Conservation (phyloP, 176 grass and related monocot genomes). For the Zea mays region Zm-B73-REFERENCE-NAM-5.0 NC_050100.1:61276001-61276500, state of each 20-base stretch:
- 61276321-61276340: slow-evolving; percentile 29
- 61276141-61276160: background rate
- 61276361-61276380: slow-evolving; percentile 34
- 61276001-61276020: slow-evolving; percentile 42
- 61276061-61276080: background rate
- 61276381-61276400: slow-evolving; percentile 14
- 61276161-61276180: background rate
- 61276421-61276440: background rate
- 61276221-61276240: slow-evolving; percentile 25
- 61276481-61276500: no score
- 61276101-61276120: no score
- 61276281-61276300: slow-evolving; percentile 67
- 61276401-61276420: background rate
- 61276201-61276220: background rate
- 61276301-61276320: slow-evolving; percentile 50
- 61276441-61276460: no score
- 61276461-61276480: no score
- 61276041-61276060: background rate
- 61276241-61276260: background rate
- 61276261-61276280: slow-evolving; percentile 14
- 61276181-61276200: background rate
- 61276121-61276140: background rate
- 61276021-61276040: background rate
- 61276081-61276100: background rate
- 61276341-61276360: background rate